A percentile compares a stretch with the other conserved stretches of the same genome.
phyloP scores from a whole-genome alignment of 257 asterid genomes.

The Primulina tabacum region DNA sequence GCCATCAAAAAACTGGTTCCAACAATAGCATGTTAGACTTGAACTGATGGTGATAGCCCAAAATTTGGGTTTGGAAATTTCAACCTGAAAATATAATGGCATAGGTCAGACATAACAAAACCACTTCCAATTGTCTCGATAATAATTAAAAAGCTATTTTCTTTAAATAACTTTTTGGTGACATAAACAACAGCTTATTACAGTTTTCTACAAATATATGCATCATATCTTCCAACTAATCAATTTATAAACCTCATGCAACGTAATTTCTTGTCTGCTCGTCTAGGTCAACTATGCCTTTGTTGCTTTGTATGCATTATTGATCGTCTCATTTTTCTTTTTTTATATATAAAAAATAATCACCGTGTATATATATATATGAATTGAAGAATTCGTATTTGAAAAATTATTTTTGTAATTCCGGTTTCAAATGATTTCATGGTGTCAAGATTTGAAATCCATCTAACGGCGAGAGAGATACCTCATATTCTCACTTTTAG shows the following conservation, averaged over 20 bases:
- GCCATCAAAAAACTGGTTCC: too few species aligned
- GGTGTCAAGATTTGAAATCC: too few species aligned
- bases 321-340: background rate
- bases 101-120: constrained; percentile 58
- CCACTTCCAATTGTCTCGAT: constrained; percentile 51
- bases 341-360: too few species aligned
- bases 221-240: constrained; percentile 39
- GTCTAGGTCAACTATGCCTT: constrained; percentile 46
- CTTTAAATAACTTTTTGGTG: background rate
- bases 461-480: too few species aligned
- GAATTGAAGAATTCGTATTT: too few species aligned
- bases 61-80: constrained; percentile 22
- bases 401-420: too few species aligned
- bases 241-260: constrained; percentile 32
- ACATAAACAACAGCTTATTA: constrained; percentile 45
- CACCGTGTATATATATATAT: too few species aligned
- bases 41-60: constrained; percentile 36
- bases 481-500: too few species aligned
- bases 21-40: too few species aligned
- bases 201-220: constrained; percentile 20
- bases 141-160: constrained; percentile 1
- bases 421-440: too few species aligned
- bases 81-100: constrained; percentile 41
- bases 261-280: constrained; percentile 29
- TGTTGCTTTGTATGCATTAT: constrained; percentile 6